These are phyloP conservation scores for Pseudopyrenochaeta lycopersici DNA, from an alignment of 2,329 filamentous ascomycete genomes.

Conservation along the genomic window DNA sequence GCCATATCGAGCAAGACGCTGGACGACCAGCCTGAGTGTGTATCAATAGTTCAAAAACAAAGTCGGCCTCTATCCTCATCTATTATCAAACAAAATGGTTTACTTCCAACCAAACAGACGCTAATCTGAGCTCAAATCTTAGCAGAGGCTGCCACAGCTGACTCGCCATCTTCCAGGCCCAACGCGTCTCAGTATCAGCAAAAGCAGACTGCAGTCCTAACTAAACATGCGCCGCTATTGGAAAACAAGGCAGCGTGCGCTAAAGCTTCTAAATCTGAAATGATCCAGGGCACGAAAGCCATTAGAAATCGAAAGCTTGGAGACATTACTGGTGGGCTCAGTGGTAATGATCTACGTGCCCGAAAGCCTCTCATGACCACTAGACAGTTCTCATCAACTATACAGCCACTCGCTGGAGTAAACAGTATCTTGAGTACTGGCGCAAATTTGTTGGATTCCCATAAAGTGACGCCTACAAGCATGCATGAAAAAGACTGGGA, in stretches of 20 bases:
- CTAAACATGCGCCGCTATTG: not conserved
- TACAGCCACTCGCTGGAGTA: not conserved
- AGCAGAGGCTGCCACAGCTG: not conserved
- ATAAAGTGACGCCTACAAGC: no score
- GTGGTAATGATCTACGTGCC: not conserved
- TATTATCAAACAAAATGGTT: not conserved
- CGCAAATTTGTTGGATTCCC: no score
- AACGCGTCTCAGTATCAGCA: not conserved
- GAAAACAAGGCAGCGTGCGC: not conserved
- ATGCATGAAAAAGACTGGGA: not conserved
- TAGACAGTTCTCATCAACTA: not conserved
- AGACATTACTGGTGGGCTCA: not conserved
- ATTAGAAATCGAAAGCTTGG: constrained; percentile 1
- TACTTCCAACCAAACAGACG: not conserved
- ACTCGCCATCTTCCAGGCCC: not conserved
- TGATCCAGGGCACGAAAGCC: not conserved
- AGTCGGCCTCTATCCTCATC: not conserved
- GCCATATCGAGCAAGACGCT: no score
- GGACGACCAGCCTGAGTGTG: no score
- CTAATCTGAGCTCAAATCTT: not conserved
- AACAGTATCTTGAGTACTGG: no score
- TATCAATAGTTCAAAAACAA: no score
- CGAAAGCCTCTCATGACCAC: not conserved
- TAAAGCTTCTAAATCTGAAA: not conserved
- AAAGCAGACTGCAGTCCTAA: not conserved